Percentiles rank a stretch among this genome's conserved stretches.
phyloP scores from a whole-genome alignment of 495 filamentous ascomycete species.

The Hypomontagnella monticulosa region DNA sequence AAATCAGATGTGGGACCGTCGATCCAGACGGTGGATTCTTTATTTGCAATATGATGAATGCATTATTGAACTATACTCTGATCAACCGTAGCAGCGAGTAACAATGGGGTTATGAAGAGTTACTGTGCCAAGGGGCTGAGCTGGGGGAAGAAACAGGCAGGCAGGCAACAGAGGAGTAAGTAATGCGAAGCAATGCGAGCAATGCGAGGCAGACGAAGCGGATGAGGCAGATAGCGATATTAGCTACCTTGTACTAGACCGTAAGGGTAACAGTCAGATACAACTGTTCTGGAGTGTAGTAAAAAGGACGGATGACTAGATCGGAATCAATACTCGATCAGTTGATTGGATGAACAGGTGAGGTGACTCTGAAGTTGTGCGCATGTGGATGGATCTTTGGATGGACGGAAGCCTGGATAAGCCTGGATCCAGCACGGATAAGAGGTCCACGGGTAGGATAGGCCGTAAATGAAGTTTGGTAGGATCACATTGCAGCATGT shows the following conservation, averaged over 20 bases:
- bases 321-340: slow-evolving; percentile 22
- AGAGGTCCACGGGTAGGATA: no score
- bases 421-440: no score
- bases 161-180: neutral
- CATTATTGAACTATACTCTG: slow-evolving; percentile 14
- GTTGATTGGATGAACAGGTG: slow-evolving; percentile 32
- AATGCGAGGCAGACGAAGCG: slow-evolving; percentile 3
- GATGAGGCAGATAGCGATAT: slow-evolving; percentile 32
- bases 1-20: slow-evolving; percentile 21
- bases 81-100: neutral
- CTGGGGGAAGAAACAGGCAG: neutral
- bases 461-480: neutral
- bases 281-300: neutral
- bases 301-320: slow-evolving; percentile 23
- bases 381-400: slow-evolving; percentile 27
- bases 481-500: slow-evolving; percentile 29
- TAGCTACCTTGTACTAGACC: slow-evolving; percentile 11
- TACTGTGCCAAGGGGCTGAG: neutral
- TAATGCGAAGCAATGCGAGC: neutral
- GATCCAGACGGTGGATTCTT: slow-evolving; percentile 15
- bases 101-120: slow-evolving; percentile 9
- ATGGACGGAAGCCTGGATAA: slow-evolving; percentile 3
- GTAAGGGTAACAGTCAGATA: slow-evolving; percentile 14
- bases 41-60: slow-evolving; percentile 19
- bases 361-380: slow-evolving; percentile 13